Base-by-base conservation (phyloP, 129 eudicot species). In the Arctium minus region DNA sequence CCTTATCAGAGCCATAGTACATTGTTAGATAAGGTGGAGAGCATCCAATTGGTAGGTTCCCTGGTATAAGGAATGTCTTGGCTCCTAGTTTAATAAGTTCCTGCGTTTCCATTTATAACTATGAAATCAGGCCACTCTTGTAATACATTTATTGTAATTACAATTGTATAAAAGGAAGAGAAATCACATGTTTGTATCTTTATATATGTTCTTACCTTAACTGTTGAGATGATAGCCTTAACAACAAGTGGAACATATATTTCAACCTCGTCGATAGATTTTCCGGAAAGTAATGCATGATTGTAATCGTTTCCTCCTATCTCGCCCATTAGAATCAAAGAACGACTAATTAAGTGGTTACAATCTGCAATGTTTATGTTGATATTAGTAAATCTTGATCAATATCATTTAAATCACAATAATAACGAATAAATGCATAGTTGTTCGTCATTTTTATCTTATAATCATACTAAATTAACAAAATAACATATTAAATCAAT, bases 231-330 rank as follows among this genome's bases (percentile, higher is more conserved):
- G 69, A 85, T 85, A 38, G 77, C 81, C 10, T 69, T 64, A 62
- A 85, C 27, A 17, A 85, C 84, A 50, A 75, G 48, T 6, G 87
- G 84, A 73, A 85, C 80, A 67, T 74, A 85, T 44, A 81, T 46
- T 79, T 15, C 40, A 74, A 85, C 17, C 33, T 79, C 81, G 0
- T 79, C 36, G 38, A 80, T 22, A 6, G 84, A 74, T 37, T 74
- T 79, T 29, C 84, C 87, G 0, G 76, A 30, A 3, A n/a, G 10
- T 11, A 85, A 68, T 46, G 87, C 87, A 79, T 79, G 84, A 74
- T 85, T 85, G 72, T 79, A 85, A 15, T 85, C 84, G n/a, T 85
- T 85, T 37, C 87, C 87, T 32, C 87, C 87, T 11, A 85, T 85
- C 37, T 85, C 87, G 0, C 87, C 84, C 84, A 84, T 74, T 13